These are phyloP conservation scores for Trametes villosa DNA, from an alignment of 768 basidiomycete species.

Conservation along the genomic window DNA sequence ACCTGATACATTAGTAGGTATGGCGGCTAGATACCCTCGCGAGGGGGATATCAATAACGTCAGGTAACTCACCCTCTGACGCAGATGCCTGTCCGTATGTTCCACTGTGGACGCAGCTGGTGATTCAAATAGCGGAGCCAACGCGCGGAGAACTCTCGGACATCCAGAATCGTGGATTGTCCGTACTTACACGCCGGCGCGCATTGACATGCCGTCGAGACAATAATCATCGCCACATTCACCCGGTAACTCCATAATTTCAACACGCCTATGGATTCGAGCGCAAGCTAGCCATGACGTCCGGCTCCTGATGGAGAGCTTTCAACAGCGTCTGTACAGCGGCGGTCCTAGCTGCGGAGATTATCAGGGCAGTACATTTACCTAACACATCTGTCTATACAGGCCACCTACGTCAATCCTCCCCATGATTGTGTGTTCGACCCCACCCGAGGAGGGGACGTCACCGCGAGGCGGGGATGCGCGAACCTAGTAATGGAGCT, in stretches of 20 bases:
- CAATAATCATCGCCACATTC: neutral
- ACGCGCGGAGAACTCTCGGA: neutral
- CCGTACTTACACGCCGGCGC: neutral
- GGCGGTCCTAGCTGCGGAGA: neutral
- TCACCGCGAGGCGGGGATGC: neutral
- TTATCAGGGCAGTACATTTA: neutral
- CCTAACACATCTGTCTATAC: neutral
- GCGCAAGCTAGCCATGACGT: neutral
- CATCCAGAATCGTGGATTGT: neutral
- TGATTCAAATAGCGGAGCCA: neutral
- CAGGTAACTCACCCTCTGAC: neutral
- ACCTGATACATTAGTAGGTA: neutral
- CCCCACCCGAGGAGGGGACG: neutral
- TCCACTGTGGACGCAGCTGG: no score
- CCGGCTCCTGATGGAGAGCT: neutral
- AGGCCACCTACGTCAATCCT: no score
- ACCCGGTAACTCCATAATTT: neutral
- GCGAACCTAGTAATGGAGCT: slow-evolving; percentile 4
- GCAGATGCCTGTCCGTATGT: neutral
- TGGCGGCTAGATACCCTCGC: neutral
- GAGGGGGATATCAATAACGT: neutral
- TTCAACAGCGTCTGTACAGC: neutral
- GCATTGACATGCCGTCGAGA: neutral
- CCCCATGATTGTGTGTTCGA: neutral
- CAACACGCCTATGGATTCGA: neutral